Base-by-base conservation (phyloP, 768 basidiomycete species). In the Boletus edulis region DNA sequence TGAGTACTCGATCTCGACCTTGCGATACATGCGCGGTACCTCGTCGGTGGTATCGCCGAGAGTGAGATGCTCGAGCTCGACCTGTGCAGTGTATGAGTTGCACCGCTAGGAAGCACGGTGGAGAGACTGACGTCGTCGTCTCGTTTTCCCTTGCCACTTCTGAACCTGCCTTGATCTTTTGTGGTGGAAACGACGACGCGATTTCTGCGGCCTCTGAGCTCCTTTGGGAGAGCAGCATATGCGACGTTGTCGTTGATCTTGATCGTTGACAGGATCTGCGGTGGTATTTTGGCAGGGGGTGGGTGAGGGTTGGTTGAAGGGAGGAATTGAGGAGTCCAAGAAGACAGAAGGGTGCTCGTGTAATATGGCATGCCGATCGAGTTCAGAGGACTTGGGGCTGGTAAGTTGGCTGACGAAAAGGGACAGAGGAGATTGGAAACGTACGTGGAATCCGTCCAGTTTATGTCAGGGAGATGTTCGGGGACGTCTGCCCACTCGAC, bases 1-100 rank as follows among this genome's bases (percentile, higher is more conserved):
- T 38, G 92, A 95, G 68, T 99, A 99, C 71, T 95, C 93, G 64
- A 99, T 99, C 72, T 98, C 95, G 15, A 97, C 94, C 63, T 87
- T 88, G 54, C 90, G 85, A 69, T 97, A 99, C 56, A 85, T 80
- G 52, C 80, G 82, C 1, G 95, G 92, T 46, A 94, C 81, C 29
- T 83, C 80, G 37, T 80, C 83, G 29, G 76, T 77, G 18, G 70
- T 74, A 49, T 81, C 76, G 52, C 84, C 83, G 48, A 78, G 76
- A 5, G 72, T 70, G 22, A 80, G 75, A n/a, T 76, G 76, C 31
- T 85, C 82, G 7, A 78, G 76, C 35, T 83, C 84, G 9, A 73
- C 54, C 84, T 85, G 59, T 53, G 51, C 34, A 8, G 29, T 27
- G 54, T 6, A 61, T 62, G 18, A 58, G 47, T 12, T 31, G 14